phyloP scores from a whole-genome alignment of 2,329 filamentous ascomycete genomes.

The Phaeosphaeriaceae sp. region DNA sequence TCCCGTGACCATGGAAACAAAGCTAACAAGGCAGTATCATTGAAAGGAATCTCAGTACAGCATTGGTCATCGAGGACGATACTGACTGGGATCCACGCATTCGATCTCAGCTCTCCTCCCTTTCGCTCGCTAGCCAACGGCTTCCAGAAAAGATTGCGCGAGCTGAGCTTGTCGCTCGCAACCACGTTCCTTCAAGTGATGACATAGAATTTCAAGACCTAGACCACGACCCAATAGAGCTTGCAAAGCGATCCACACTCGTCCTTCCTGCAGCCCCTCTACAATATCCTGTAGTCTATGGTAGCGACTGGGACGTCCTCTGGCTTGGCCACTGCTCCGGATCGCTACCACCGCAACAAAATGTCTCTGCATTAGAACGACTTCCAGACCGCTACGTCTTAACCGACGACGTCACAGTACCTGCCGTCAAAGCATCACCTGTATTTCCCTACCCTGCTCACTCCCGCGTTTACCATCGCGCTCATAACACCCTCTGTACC shows the following conservation, averaged over 20 bases:
- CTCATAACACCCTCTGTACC: slow-evolving; percentile 26
- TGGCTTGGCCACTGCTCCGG: slow-evolving; percentile 51
- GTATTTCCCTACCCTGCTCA: slow-evolving; percentile 26
- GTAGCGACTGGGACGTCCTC: slow-evolving; percentile 47
- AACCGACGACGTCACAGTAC: slow-evolving; percentile 27
- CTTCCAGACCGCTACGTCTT: slow-evolving; percentile 26
- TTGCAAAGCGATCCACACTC: slow-evolving; percentile 9
- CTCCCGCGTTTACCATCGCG: background rate
- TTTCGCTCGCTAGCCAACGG: slow-evolving; percentile 16
- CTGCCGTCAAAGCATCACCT: slow-evolving; percentile 21
- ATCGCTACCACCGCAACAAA: slow-evolving; percentile 23
- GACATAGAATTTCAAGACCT: background rate
- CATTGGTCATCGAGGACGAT: slow-evolving; percentile 35
- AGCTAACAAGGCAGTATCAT: slow-evolving; percentile 10
- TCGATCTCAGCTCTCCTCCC: slow-evolving; percentile 19
- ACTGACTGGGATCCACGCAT: slow-evolving; percentile 35
- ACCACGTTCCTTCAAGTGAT: slow-evolving; percentile 9
- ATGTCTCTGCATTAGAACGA: background rate
- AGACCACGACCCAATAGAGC: slow-evolving; percentile 7
- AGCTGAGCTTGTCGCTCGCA: slow-evolving; percentile 1
- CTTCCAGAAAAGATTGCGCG: slow-evolving; percentile 16
- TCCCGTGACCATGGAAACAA: background rate
- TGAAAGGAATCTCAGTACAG: slow-evolving; percentile 27
- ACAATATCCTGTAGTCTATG: slow-evolving; percentile 32
- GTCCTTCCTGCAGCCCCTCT: background rate